Conservation (phyloP, 129 eudicot species). For the Centaurea solstitialis region DNA sequence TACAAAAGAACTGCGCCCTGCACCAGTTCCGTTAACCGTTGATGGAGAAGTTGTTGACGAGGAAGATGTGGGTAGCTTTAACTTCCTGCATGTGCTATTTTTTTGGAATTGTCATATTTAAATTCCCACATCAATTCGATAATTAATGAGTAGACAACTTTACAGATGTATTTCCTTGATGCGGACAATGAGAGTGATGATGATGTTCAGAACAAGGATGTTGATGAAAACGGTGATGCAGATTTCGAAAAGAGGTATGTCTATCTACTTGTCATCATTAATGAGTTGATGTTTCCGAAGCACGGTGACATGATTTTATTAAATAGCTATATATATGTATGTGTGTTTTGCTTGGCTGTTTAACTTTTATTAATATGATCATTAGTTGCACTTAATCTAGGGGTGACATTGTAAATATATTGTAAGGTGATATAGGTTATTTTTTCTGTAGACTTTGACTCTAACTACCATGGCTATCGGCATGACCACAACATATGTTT, state of each 20-base stretch:
- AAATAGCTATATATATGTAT: background rate
- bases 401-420: background rate
- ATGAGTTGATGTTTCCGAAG: background rate
- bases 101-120: background rate
- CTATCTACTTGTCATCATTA: constrained; percentile 1
- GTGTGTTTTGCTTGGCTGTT: background rate
- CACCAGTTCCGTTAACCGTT: constrained; percentile 79
- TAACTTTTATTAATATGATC: background rate
- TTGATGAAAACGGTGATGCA: constrained; percentile 37
- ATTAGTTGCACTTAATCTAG: background rate
- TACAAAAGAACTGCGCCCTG: constrained; percentile 72
- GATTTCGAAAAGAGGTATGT: constrained; percentile 66
- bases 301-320: background rate
- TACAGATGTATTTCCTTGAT: constrained; percentile 87
- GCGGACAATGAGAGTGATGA: constrained; percentile 68
- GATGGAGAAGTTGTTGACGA: constrained; percentile 70
- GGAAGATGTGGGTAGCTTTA: constrained; percentile 65
- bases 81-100: background rate
- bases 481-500: background rate
- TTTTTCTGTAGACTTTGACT: background rate
- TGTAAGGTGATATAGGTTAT: background rate
- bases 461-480: background rate
- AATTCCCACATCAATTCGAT: background rate
- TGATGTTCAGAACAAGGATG: constrained; percentile 51
- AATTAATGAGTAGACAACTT: constrained; percentile 8